Percentiles rank a stretch among this genome's conserved stretches.
Conservation (phyloP, 1,284 basidiomycete genomes). For the Ceratobasidium theobromae region DNA sequence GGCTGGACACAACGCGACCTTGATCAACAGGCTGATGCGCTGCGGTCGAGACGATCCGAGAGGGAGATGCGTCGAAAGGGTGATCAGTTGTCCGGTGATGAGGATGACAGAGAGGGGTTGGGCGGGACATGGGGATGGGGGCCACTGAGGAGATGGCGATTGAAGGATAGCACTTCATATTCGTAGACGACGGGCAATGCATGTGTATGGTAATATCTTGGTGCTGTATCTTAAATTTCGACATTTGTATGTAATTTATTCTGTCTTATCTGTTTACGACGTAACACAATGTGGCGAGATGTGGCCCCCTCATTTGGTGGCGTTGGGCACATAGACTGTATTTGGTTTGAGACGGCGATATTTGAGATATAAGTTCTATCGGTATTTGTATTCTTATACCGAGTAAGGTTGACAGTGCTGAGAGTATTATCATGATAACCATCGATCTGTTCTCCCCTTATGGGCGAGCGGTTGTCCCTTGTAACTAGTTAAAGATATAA, state of each 20-base stretch:
- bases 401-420: no score
- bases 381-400: no score
- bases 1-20: slow-evolving; percentile 4
- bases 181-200: slow-evolving; percentile 38
- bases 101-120: slow-evolving; percentile 40
- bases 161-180: slow-evolving; percentile 73
- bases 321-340: no score
- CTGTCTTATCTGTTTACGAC: background rate
- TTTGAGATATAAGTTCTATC: background rate
- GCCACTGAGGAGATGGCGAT: slow-evolving; percentile 66
- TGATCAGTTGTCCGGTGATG: background rate
- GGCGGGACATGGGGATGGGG: slow-evolving; percentile 70
- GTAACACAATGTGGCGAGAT: no score
- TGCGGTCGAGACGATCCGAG: slow-evolving; percentile 26
- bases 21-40: slow-evolving; percentile 1
- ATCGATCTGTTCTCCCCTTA: no score
- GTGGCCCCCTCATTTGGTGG: no score
- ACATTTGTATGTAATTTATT: background rate
- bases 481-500: no score
- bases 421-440: no score
- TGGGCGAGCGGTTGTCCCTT: background rate
- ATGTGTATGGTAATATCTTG: background rate
- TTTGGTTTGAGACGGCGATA: background rate
- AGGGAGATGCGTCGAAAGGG: slow-evolving; percentile 41
- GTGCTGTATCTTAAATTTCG: background rate